Percentiles rank a stretch among this genome's conserved stretches.
Evolutionary conservation across 306 rosid genomes (phyloP).

Genomic region (barrel medic (Medicago truncatula)): DNA sequence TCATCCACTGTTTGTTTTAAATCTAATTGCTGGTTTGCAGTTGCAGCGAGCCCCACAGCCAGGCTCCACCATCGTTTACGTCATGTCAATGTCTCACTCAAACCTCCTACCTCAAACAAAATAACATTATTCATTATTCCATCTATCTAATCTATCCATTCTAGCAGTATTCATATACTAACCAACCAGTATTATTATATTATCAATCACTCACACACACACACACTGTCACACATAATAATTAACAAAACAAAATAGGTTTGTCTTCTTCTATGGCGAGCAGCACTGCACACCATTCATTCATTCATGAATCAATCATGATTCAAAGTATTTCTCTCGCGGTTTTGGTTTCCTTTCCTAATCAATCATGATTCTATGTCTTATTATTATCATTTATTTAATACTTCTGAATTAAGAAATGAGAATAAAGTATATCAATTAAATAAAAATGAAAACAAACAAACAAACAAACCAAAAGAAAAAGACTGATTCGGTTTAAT

Average conservation of each 20-base stretch:
- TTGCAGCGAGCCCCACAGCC: no score
- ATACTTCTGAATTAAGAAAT: no score
- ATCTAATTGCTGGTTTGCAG: not conserved
- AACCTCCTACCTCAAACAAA: not conserved
- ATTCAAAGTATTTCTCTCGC: not conserved
- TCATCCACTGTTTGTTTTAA: no score
- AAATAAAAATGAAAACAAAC: not conserved
- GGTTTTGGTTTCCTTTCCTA: not conserved
- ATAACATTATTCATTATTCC: not conserved
- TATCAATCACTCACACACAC: no score
- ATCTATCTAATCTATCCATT: no score
- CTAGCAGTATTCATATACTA: no score
- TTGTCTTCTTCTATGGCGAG: not conserved
- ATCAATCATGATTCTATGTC: no score
- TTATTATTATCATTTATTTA: no score
- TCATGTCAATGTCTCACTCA: not conserved
- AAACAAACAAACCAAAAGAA: not conserved
- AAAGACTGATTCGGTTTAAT: not conserved
- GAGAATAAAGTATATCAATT: not conserved
- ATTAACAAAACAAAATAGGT: no score
- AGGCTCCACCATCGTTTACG: not conserved
- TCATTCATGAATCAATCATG: not conserved
- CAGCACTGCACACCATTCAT: not conserved
- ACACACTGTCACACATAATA: no score
- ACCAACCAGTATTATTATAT: no score